Conservation (phyloP, 768 basidiomycete genomes). For the Candolleomyces eurysporus region DNA sequence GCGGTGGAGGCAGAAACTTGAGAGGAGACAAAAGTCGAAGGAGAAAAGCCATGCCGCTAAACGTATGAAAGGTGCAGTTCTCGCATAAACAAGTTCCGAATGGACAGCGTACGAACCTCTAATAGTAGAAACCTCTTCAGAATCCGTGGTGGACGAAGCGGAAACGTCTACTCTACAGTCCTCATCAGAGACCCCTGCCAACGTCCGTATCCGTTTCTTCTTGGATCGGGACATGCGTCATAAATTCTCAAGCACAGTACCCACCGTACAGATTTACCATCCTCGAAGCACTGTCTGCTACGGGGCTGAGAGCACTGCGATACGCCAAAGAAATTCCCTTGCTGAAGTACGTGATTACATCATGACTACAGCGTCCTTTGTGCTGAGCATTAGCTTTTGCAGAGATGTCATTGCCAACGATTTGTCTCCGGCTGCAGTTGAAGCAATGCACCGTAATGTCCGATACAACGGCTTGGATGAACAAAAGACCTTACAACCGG, state of each 20-base stretch:
- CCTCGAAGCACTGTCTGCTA: conserved; percentile 93
- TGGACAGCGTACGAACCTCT: not conserved
- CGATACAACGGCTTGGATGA: conserved; percentile 71
- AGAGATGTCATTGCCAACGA: conserved; percentile 97
- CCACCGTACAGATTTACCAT: conserved; percentile 68
- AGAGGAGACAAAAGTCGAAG: conserved; percentile 43
- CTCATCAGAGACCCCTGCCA: not conserved
- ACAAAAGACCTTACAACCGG: conserved; percentile 21
- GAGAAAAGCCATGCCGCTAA: conserved; percentile 22
- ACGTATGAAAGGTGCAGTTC: not conserved
- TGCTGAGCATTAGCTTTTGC: conserved; percentile 3
- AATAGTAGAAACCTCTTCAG: conserved; percentile 1
- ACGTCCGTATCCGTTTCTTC: not conserved
- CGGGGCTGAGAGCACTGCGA: conserved; percentile 91
- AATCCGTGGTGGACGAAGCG: not conserved
- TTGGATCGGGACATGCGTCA: not conserved
- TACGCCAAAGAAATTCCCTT: conserved; percentile 97
- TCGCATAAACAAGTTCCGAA: not conserved
- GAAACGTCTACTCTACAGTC: not conserved
- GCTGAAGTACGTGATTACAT: conserved; percentile 58
- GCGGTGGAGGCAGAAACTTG: conserved; percentile 54
- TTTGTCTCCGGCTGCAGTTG: conserved; percentile 76
- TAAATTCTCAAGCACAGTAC: conserved; percentile 36
- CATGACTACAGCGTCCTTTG: conserved; percentile 2
- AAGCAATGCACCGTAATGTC: conserved; percentile 84